Evolutionary conservation across 345 rosid genomes (phyloP).

Genomic region (Raphanus sativus): DNA sequence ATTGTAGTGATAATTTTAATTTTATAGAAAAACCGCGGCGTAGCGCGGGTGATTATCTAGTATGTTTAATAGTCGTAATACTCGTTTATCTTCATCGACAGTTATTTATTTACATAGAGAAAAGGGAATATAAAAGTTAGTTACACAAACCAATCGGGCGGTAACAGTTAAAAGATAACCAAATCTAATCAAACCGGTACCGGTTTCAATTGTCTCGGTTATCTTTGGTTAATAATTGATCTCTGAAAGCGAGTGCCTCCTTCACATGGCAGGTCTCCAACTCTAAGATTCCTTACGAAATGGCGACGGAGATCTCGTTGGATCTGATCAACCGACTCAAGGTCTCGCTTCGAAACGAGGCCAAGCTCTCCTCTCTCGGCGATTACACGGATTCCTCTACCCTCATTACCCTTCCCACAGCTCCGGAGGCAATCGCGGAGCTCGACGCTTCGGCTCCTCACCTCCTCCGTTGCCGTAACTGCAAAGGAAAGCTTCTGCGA

Average conservation of each 20-base stretch:
- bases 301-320: conserved; percentile 59
- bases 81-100: neutral
- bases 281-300: conserved; percentile 31
- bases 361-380: conserved; percentile 53
- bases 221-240: conserved; percentile 16
- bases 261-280: neutral
- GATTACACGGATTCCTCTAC: conserved; percentile 26
- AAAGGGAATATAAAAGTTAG: neutral
- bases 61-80: neutral
- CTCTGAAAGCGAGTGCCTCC: conserved; percentile 6
- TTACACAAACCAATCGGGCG: neutral
- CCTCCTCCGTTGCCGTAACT: conserved; percentile 69
- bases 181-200: neutral
- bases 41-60: too few species aligned
- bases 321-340: conserved; percentile 58
- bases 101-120: neutral
- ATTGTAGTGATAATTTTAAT: too few species aligned
- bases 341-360: conserved; percentile 61
- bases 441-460: conserved; percentile 61
- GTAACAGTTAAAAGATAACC: neutral
- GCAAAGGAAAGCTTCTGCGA: conserved; percentile 63
- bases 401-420: conserved; percentile 41
- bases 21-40: too few species aligned
- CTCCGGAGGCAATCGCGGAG: conserved; percentile 48
- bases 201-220: conserved; percentile 3